phyloP scores from a whole-genome alignment of 345 rosid species.

The Rhodomyrtus tomentosa region DNA sequence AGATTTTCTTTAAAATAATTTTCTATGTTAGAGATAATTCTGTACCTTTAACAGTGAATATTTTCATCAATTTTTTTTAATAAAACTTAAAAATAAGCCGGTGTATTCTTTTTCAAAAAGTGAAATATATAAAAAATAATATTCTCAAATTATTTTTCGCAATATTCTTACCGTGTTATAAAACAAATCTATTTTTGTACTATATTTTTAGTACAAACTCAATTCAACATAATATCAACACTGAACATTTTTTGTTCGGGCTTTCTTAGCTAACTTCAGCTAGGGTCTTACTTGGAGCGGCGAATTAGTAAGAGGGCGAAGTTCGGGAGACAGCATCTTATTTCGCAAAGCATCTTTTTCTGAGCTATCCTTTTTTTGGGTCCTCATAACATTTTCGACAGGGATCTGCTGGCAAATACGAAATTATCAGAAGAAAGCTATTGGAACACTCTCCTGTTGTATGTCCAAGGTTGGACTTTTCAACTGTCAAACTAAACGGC shows the following conservation, averaged over 20 bases:
- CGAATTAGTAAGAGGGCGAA: not conserved
- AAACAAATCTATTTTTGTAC: not conserved
- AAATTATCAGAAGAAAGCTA: not conserved
- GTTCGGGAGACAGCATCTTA: not conserved
- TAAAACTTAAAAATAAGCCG: too few species aligned
- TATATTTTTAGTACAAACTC: not conserved
- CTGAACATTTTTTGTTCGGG: not conserved
- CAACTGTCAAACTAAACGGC: too few species aligned
- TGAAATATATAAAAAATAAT: not conserved
- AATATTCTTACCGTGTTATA: not conserved
- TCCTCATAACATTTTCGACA: not conserved
- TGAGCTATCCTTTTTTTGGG: not conserved
- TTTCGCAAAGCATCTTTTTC: not conserved
- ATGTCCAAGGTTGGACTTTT: too few species aligned
- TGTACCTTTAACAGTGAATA: not conserved
- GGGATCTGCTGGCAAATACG: not conserved
- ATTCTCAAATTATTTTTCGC: not conserved
- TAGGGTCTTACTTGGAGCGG: not conserved
- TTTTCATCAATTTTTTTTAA: too few species aligned
- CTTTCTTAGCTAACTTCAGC: fast-evolving
- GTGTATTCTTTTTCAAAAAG: not conserved
- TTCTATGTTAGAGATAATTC: not conserved
- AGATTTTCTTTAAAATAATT: not conserved
- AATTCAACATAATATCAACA: not conserved
- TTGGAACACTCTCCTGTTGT: too few species aligned